Evolutionary conservation across 495 filamentous ascomycete genomes (phyloP).

Genomic region (Penicillium turbatum): DNA sequence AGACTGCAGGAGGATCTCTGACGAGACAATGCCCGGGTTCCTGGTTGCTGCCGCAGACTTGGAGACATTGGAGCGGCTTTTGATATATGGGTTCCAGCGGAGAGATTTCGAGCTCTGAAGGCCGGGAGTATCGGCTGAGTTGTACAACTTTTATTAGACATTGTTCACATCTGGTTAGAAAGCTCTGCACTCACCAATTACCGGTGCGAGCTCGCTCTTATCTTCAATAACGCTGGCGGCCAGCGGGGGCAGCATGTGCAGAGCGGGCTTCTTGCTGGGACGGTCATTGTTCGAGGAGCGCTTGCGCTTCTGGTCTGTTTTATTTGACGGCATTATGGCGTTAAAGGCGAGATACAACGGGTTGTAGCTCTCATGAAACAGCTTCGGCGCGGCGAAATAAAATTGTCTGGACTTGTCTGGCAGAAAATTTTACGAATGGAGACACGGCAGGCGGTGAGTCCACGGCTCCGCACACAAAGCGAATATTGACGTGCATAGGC

Average conservation of each 20-base stretch:
- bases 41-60: slow-evolving; percentile 33
- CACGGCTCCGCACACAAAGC: slow-evolving; percentile 17
- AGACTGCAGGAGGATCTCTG: slow-evolving; percentile 75
- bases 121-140: slow-evolving; percentile 64
- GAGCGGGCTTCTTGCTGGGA: slow-evolving; percentile 61
- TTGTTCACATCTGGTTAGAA: neutral
- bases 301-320: slow-evolving; percentile 70
- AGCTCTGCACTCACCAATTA: slow-evolving; percentile 40
- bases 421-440: slow-evolving; percentile 29
- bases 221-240: slow-evolving; percentile 57
- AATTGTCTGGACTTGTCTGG: slow-evolving; percentile 21
- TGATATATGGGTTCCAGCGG: slow-evolving; percentile 61
- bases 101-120: slow-evolving; percentile 53
- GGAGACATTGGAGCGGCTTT: slow-evolving; percentile 41
- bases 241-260: slow-evolving; percentile 40
- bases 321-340: slow-evolving; percentile 47
- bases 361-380: slow-evolving; percentile 10
- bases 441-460: slow-evolving; percentile 23
- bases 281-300: slow-evolving; percentile 51
- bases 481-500: slow-evolving; percentile 15
- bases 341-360: slow-evolving; percentile 1
- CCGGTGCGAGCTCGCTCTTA: slow-evolving; percentile 56
- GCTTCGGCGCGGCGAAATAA: slow-evolving; percentile 21
- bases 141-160: slow-evolving; percentile 7
- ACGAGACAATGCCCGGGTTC: slow-evolving; percentile 39